A percentile compares a stretch with the other conserved stretches of the same genome.
Conservation (phyloP, 495 filamentous ascomycete genomes). For the Chaetomium cochliodes region DNA sequence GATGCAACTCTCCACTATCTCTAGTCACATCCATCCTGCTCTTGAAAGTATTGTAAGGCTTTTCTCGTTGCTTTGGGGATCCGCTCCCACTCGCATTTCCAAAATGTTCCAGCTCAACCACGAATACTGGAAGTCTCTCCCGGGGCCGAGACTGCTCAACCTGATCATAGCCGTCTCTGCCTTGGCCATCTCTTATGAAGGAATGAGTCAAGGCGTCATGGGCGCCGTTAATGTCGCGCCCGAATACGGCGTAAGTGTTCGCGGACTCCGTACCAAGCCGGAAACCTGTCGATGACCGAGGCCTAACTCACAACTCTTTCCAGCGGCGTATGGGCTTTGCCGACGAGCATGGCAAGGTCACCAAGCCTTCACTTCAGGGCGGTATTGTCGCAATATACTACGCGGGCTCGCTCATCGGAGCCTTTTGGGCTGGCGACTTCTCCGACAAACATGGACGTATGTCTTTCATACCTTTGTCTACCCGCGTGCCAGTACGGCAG, state of each 20-base stretch:
- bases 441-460: slow-evolving; percentile 7
- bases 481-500: neutral
- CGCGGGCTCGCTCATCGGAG: neutral
- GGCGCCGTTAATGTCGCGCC: slow-evolving; percentile 5
- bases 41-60: neutral
- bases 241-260: neutral
- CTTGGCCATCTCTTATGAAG: neutral
- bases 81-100: neutral
- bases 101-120: neutral
- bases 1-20: too few relatives aligned
- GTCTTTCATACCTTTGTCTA: neutral
- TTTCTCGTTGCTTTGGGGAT: neutral
- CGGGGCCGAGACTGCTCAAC: slow-evolving; percentile 1
- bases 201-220: slow-evolving; percentile 4
- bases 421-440: slow-evolving; percentile 1
- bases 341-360: slow-evolving; percentile 5
- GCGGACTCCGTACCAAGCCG: neutral
- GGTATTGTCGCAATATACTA: slow-evolving; percentile 2
- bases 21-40: neutral
- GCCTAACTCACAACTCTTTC: neutral
- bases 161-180: slow-evolving; percentile 3
- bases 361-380: neutral
- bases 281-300: neutral
- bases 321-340: slow-evolving; percentile 5
- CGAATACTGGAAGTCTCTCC: slow-evolving; percentile 1